Conservation (phyloP, 495 filamentous ascomycete species). For the Penicillium egyptiacum region DNA sequence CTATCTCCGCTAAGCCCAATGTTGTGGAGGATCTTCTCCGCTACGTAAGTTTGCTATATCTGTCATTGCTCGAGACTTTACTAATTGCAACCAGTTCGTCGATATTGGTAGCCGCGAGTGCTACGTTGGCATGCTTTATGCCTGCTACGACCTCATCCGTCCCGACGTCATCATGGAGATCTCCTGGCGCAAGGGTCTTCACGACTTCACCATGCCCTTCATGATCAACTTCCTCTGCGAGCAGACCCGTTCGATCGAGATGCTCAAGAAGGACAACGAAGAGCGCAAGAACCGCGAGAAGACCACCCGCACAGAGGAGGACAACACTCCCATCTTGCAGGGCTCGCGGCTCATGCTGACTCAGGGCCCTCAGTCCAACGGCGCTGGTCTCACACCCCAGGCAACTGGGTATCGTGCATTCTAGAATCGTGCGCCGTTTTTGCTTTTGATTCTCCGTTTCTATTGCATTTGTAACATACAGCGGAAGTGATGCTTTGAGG, state of each 20-base stretch:
- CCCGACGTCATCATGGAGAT: conserved; percentile 91
- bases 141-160: conserved; percentile 96
- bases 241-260: conserved; percentile 80
- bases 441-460: conserved; percentile 16
- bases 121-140: conserved; percentile 98
- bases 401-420: conserved; percentile 70
- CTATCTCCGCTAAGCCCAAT: conserved; percentile 86
- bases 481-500: conserved; percentile 36
- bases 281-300: conserved; percentile 89
- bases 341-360: conserved; percentile 95
- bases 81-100: conserved; percentile 73
- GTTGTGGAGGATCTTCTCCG: conserved; percentile 93
- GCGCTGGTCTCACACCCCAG: conserved; percentile 69
- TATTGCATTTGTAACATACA: conserved; percentile 45
- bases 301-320: conserved; percentile 83
- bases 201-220: conserved; percentile 99
- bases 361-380: conserved; percentile 82
- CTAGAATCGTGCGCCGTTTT: conserved; percentile 30
- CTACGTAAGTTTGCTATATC: conserved; percentile 69
- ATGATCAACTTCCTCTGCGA: conserved; percentile 98
- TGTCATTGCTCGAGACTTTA: conserved; percentile 6
- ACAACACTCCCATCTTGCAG: conserved; percentile 89
- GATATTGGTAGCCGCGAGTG: conserved; percentile 99
- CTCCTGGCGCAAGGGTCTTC: conserved; percentile 92
- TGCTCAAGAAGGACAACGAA: conserved; percentile 93